These are phyloP conservation scores for Pseudognaphalium luteoalbum DNA, from an alignment of 129 eudicot species.

Conservation along the genomic window DNA sequence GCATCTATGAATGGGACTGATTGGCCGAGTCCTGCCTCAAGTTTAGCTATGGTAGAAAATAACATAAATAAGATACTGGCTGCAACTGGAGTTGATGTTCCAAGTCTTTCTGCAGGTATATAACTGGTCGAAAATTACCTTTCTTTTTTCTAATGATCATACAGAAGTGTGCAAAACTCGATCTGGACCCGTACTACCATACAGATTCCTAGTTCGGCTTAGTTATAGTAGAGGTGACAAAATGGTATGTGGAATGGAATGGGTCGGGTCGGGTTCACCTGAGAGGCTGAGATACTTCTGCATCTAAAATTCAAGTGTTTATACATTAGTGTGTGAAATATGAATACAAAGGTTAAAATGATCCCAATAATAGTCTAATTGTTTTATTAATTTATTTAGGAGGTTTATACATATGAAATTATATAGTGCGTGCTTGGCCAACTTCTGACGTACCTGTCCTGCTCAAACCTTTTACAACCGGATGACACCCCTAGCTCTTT, in stretches of 20 bases:
- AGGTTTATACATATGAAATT: neutral
- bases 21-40: constrained; percentile 99
- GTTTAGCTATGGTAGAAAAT: constrained; percentile 73
- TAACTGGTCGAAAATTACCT: neutral
- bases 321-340: neutral
- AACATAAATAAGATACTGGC: constrained; percentile 79
- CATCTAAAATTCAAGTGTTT: neutral
- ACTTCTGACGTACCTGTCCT: neutral
- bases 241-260: neutral
- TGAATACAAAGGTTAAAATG: neutral
- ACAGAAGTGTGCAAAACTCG: neutral
- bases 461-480: neutral
- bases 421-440: neutral
- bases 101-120: constrained; percentile 79
- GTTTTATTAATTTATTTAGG: neutral
- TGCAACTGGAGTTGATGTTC: constrained; percentile 89
- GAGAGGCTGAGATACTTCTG: neutral
- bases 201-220: neutral
- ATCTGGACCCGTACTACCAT: neutral
- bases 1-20: constrained; percentile 98
- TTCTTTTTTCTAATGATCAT: neutral
- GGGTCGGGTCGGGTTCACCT: neutral
- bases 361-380: neutral
- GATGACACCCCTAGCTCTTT: neutral
- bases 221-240: neutral